Evolutionary conservation across 2,329 filamentous ascomycete species (phyloP).

Genomic region (Colletotrichum karsti): DNA sequence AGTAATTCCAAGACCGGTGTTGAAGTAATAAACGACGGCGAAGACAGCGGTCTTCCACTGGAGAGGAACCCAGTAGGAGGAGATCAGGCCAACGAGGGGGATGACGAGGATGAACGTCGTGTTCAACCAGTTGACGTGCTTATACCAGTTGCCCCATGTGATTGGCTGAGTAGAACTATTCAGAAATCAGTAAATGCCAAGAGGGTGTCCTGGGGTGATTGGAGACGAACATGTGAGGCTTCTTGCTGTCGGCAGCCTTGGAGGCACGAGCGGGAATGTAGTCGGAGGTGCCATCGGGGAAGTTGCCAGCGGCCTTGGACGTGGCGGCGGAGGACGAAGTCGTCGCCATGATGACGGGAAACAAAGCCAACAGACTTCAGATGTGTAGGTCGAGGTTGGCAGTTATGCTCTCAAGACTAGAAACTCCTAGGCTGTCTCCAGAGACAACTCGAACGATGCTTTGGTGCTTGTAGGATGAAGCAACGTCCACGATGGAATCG

Average conservation of each 20-base stretch:
- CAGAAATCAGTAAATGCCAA: background rate
- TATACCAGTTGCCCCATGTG: constrained; percentile 85
- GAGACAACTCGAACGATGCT: constrained; percentile 15
- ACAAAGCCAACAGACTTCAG: background rate
- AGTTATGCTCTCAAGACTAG: background rate
- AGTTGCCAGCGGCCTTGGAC: constrained; percentile 48
- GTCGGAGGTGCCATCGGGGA: constrained; percentile 63
- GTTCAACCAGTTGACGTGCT: constrained; percentile 95
- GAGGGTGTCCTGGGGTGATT: too few relatives aligned
- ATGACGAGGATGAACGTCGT: constrained; percentile 81
- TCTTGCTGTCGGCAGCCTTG: constrained; percentile 65
- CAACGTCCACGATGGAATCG: background rate
- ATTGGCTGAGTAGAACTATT: constrained; percentile 75
- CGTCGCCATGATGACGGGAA: constrained; percentile 28
- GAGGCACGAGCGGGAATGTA: constrained; percentile 57
- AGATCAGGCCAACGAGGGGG: constrained; percentile 76
- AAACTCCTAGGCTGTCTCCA: constrained; percentile 3
- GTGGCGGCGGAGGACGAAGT: constrained; percentile 48
- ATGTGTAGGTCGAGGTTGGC: background rate
- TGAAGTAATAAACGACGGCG: constrained; percentile 83
- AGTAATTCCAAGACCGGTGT: constrained; percentile 82
- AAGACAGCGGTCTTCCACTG: constrained; percentile 76
- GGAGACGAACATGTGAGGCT: constrained; percentile 76
- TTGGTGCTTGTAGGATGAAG: background rate
- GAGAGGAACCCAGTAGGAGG: constrained; percentile 81